Percentiles rank a stretch among this genome's conserved stretches.
Conservation (phyloP, 2,329 filamentous ascomycete species). For the Trichoderma atroviride region DNA sequence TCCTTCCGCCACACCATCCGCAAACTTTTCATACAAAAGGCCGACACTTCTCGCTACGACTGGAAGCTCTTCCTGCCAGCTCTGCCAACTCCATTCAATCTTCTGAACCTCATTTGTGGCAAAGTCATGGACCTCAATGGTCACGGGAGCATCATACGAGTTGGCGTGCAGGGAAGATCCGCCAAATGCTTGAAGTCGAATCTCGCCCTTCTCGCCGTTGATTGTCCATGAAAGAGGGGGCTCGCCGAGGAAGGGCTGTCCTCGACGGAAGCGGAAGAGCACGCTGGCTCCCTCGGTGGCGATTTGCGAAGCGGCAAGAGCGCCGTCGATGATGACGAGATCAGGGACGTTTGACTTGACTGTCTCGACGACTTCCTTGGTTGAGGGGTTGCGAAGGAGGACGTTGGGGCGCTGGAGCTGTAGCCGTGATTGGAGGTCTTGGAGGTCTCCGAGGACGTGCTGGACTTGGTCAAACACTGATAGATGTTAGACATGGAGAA, state of each 20-base stretch:
- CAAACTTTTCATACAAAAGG: conserved; percentile 59
- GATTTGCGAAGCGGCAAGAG: conserved; percentile 35
- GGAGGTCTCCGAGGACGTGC: conserved; percentile 50
- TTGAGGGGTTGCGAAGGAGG: conserved; percentile 39
- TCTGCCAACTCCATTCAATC: conserved; percentile 49
- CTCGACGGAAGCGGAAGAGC: conserved; percentile 50
- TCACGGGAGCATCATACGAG: conserved; percentile 44
- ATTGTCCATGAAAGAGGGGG: conserved; percentile 53
- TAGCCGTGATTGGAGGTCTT: conserved; percentile 43
- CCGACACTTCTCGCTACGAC: conserved; percentile 53
- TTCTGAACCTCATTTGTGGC: conserved; percentile 48
- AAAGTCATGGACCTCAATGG: conserved; percentile 55
- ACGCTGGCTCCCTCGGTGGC: conserved; percentile 44
- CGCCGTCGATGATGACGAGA: conserved; percentile 37
- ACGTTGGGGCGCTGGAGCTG: conserved; percentile 49
- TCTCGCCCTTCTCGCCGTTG: conserved; percentile 55
- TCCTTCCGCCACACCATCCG: conserved; percentile 35
- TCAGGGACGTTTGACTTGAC: conserved; percentile 50
- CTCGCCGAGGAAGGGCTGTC: conserved; percentile 52
- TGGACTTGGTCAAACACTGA: conserved; percentile 51
- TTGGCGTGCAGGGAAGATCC: conserved; percentile 37
- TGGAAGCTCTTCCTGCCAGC: conserved; percentile 51
- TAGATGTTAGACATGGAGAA: conserved; percentile 14
- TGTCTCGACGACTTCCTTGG: conserved; percentile 38
- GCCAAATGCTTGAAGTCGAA: conserved; percentile 42